Base-by-base conservation (phyloP, 2,329 filamentous ascomycete species). In the Monilinia polystroma region DNA sequence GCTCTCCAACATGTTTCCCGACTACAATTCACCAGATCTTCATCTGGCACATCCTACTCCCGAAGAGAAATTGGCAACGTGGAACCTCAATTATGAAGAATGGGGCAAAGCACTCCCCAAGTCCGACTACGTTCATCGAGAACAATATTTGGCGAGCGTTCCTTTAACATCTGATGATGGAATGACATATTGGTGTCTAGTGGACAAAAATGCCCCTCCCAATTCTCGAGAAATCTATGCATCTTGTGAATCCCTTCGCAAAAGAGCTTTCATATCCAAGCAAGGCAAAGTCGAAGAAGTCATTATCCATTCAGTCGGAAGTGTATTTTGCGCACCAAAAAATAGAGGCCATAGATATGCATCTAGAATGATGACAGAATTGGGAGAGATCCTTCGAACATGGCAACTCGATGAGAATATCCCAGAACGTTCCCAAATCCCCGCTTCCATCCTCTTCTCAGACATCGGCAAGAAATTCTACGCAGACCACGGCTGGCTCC, bases 391-490 rank as follows among this genome's bases (percentile, higher is more conserved):
- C 64, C 73, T 88, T 53, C 80, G 81, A 69, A 82, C 78, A 3
- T 84, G 84, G 79, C 83, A 86, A 71, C 78, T 79, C 67, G 80
- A 81, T 41, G 75, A 78, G 49, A 76, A 79, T 1, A 66, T 66
- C 1, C 63, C 69, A 71, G 56, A 74, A 75, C 26, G 75, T 76
- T 71, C 77, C 75, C 75, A 82, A 76, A 70, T 78, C 38, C 68
- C 86, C 18, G 95, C 94, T 77, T 93, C 91, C 0, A 85, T 96
- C 10, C 82, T 97, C 11, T 97, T 88, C 78, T 96, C 92, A 11
- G 92, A 96, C 73, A 93, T 96, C 70, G 92, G 93, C 26, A 90
- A 92, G 81, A 80, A 81, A 51, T 97, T 93, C 78, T 97, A 97
- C 79, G 85, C 89, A 4, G 82, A 81, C 43, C 83, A 87, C 70